Evolutionary conservation across 2,329 filamentous ascomycete genomes (phyloP), one percentile per base, ranked within the genome.

Genomic region (Microdochium nivale): DNA sequence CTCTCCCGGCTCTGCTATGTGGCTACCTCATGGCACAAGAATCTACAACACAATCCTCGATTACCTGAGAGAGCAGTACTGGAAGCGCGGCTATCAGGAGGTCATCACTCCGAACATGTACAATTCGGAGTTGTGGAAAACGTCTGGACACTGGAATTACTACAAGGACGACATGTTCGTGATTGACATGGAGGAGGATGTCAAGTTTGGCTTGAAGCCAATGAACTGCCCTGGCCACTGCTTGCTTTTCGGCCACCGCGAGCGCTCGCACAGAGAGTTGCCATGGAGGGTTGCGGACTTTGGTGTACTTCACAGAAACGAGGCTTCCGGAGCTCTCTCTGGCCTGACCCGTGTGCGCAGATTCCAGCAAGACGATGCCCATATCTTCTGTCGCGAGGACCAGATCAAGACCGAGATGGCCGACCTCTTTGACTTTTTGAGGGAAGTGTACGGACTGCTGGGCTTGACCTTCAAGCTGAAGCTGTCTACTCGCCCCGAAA

Each of bases 101-200:
- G 94, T 99, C 55, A 89, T 91, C 66, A 90, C 91, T 3, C 94
- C 94, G 49, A 97, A 94, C 73, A 95, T 99, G 86, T 99, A 87
- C 76, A 95, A 96, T 65, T 83, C 90, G 13, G 81, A 89, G 7
- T 74, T 97, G 14, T 97, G 94, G 94, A 94, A 96, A 74, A 87
- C 83, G 23, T 96, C 90, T 9, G 94, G 94, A 49, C 94, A 97
- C 69, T 96, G 92, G 91, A 82, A 87, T 54, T 84, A 91, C 66
- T 94, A 96, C 76, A 83, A 90, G 65, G 92, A 97, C 57, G 91
- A 96, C 72, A 97, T 97, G 92, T 90, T 90, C 69, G 84, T 84
- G n/a, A 59, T 65, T 46, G 59, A 66, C 40, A 30, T 62, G 33
- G 80, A 84, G 54, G 81, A 87, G 55, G 77, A 81, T 54, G 83